Evolutionary conservation across 805 yeast genomes (phyloP), one percentile per base, ranked within the genome.

Genomic region (Candida ascalaphidarum): DNA sequence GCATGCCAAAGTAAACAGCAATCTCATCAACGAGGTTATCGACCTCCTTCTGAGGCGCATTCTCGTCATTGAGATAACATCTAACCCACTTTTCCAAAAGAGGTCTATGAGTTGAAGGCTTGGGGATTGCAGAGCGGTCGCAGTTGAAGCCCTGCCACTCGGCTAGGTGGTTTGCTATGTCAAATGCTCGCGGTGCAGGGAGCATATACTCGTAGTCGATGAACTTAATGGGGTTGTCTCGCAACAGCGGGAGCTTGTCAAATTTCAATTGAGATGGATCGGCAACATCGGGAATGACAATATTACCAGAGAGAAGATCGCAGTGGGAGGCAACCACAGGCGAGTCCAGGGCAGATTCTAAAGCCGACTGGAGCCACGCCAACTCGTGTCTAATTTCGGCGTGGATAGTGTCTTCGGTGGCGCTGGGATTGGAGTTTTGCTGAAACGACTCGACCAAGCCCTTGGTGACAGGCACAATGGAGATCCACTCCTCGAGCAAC

Each of bases 81-180:
- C 51, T 49, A 21, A 74, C 70, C 89, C 89, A 81, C 17, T 51
- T 50, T 3, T 70, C 56, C 45, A 79, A 50, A 1, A 63, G 52
- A 1, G 53, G 53, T 37, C 75, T 72, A 3, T 44, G 32, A 7
- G 34, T 36, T 0, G 59, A 32, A 2, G 81, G 80, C 6, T 49
- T 44, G 0, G 85, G 85, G 22, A 81, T 77, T 7, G 68, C 67
- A 9, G 61, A 48, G 14, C 68, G 62, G 38, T 76, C 75, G 48
- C 92, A 81, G 36, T 77, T 74, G 41, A 79, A 80, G 2, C 92
- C 92, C 48, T 81, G 92, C 85, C 88, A 78, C 47, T 78, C 86
- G 46, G 77, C 75, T 37, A 78, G 71, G 50, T 78, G 86, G 39
- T 78, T 78, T 10, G 85, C 79, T 14, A 79, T 74, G 44, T 78